Evolutionary conservation across 805 yeast species (phyloP), one percentile per base, ranked within the genome.

Genomic region (Yamadazyma scolyti): DNA sequence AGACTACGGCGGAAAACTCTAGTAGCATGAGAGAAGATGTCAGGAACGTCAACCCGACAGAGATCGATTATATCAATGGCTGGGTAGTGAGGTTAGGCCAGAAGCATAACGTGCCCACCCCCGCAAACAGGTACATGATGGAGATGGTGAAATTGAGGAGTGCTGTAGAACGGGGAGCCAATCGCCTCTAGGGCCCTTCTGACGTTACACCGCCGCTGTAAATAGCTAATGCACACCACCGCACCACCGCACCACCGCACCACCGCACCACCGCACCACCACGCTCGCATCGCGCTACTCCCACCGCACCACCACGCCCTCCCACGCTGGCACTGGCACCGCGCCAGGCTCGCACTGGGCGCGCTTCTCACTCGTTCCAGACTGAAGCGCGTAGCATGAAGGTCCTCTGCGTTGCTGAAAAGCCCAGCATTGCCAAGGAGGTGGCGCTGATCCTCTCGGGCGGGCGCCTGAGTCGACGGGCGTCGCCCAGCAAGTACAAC

Each of bases 391-490:
- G 27, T 21, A 19, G 9, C 15, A 82, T 85, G 93, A 79, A 65
- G 43, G 75, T 93, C 4, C 73, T 93, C 28, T 90, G 97, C 60
- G 96, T 93, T 34, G 98, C 99, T 2, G 99, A 93, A 61, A 93
- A 93, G 59, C 94, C 94, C 34, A 85, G 96, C 1, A 93, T 93
- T 28, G 94, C 97, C 3, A 86, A 81, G 52, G 82, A 86, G 9
- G 88, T 93, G 9, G 73, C 94, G 0, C 54, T 58, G 22, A 79
- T 81, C 2, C 70, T 93, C 2, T 79, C 93, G 11, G 95, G 95
- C 5, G 94, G 95, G 1, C 50, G 70, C 4, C 58, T 66, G 10
- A 48, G 54, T 4, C 48, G 70, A 11, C 61, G 82, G 20, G 58
- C 67, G 30, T 65, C 86, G 2, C 49, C 56, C 1, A 72, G 71